Base-by-base conservation (phyloP, 179 eudicot species). In the Beta corolliflora region DNA sequence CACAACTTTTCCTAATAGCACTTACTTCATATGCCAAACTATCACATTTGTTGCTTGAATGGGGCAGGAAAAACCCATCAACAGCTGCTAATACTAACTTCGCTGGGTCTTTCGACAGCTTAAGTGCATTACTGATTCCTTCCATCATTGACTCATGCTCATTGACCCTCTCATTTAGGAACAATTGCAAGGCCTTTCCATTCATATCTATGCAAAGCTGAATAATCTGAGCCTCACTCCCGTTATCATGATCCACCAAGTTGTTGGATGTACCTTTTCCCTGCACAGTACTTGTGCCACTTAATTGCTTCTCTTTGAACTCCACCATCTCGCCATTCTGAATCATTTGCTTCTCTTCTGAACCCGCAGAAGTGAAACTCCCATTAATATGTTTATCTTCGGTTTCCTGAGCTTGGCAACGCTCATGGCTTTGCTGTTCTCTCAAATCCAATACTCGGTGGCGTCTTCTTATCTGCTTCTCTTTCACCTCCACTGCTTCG, bases 41-140 rank as follows among this genome's bases (percentile, higher is more conserved):
- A 45, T 76, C 41, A 36, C 41, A 36, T 36, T 36, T 83, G 70
- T 85, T 77, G 78, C 54, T 84, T 74, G 82, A 79, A 82, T 82
- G 89, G 1, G 89, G 89, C 23, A 88, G 85, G 81, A 80, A 89
- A 77, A 89, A 87, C 61, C 87, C 91, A 21, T 61, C 81, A 81
- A 87, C 41, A 54, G 91, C 89, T 60, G 85, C 86, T 56, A 89
- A 75, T 7, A 89, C 88, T 46, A 87, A 76, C 56, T 58, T 77
- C 50, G 85, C 81, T 36, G 91, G 86, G 52, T 81, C 79, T 7
- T 45, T 7, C 3, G 81, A 82, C 45, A 81, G 60, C 67, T n/a
- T 81, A 56, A 89, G 88, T 23, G 76, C 83, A 69, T 73, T 75
- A 23, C 48, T 64, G 56, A 89, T 78, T 54, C 80, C 86, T 73